Conservation (phyloP, 148 eudicot genomes). For the Spergularia marina region DNA sequence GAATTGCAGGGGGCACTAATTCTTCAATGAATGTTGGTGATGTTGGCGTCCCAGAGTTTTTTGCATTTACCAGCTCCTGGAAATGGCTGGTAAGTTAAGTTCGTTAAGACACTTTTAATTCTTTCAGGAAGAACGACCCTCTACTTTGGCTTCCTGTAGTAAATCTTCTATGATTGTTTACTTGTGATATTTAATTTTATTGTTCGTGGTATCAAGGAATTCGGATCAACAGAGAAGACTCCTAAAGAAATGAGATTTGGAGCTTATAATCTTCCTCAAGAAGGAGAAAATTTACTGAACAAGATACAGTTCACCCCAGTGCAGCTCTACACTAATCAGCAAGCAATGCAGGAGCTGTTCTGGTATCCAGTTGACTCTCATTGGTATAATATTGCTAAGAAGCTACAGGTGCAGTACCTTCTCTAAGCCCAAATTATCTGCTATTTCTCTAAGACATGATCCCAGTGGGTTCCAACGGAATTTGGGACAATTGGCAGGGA, state of each 20-base stretch:
- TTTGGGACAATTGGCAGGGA: constrained; percentile 28
- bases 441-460: too few relatives aligned
- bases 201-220: constrained; percentile 27
- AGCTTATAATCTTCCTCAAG: constrained; percentile 39
- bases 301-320: constrained; percentile 37
- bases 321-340: constrained; percentile 36
- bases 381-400: constrained; percentile 50
- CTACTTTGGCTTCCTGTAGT: background rate
- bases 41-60: constrained; percentile 37
- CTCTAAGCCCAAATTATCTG: background rate
- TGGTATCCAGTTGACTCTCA: constrained; percentile 50
- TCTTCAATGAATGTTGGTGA: constrained; percentile 44
- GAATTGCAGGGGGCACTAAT: constrained; percentile 59
- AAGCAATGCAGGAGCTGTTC: constrained; percentile 40
- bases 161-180: too few relatives aligned
- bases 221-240: constrained; percentile 23
- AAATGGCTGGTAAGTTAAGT: constrained; percentile 45
- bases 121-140: background rate
- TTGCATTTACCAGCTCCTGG: constrained; percentile 64
- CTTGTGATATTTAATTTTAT: background rate
- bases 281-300: constrained; percentile 44
- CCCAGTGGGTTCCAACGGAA: too few relatives aligned
- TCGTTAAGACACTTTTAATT: background rate
- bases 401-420: constrained; percentile 33
- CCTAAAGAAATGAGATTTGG: constrained; percentile 34